These are phyloP conservation scores for Tulasnella sp. DNA, from an alignment of 768 basidiomycete genomes.

Conservation along the genomic window DNA sequence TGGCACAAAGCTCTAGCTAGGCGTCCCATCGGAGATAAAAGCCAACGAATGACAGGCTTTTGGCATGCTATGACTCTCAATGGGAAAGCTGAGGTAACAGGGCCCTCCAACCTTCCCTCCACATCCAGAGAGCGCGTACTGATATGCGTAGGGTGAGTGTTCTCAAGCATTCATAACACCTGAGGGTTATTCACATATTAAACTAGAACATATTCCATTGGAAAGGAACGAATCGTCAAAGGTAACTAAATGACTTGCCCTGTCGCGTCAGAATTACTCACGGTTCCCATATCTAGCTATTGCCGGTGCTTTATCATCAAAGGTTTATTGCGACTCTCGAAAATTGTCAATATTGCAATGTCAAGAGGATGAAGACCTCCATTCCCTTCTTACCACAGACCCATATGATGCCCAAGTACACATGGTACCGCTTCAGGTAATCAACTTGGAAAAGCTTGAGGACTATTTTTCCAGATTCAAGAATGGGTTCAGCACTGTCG, in stretches of 20 bases:
- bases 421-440: constrained; percentile 61
- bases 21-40: not conserved
- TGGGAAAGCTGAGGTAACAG: constrained; percentile 5
- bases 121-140: constrained; percentile 27
- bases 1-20: not conserved
- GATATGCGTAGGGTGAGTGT: constrained; percentile 57
- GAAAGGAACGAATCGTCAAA: constrained; percentile 96
- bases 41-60: too few species aligned
- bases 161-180: not conserved
- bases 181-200: not conserved
- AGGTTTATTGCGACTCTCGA: constrained; percentile 78
- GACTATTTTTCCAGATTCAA: constrained; percentile 64
- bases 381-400: constrained; percentile 60
- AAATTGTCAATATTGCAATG: constrained; percentile 76
- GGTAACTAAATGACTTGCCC: constrained; percentile 33
- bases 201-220: constrained; percentile 83
- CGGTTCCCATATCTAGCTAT: constrained; percentile 42
- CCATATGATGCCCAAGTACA: constrained; percentile 72
- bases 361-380: constrained; percentile 71
- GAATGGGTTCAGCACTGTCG: constrained; percentile 50
- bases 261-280: not conserved
- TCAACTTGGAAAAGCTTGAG: constrained; percentile 65
- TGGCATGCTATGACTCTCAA: too few species aligned
- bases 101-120: not conserved
- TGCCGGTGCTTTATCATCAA: constrained; percentile 64